Percentiles rank a stretch among this genome's conserved stretches.
Evolutionary conservation across 495 filamentous ascomycete genomes (phyloP).

Genomic region (Penicillium robsamsonii): DNA sequence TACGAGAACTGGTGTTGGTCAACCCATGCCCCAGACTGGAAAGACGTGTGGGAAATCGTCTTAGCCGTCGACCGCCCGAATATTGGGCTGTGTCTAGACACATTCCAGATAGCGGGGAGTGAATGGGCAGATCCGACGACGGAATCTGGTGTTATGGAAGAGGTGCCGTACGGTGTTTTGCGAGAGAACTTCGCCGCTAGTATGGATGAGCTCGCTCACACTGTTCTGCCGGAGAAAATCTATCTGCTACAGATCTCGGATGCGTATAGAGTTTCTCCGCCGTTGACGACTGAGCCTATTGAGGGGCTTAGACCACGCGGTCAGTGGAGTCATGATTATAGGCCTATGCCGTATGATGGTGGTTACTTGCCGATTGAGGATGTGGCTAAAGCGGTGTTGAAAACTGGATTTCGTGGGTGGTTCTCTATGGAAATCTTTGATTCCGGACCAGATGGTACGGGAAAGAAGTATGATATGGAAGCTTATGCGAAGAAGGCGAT

Average conservation of each 20-base stretch:
- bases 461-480: slow-evolving; percentile 57
- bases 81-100: slow-evolving; percentile 76
- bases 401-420: slow-evolving; percentile 69
- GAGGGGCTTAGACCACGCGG: slow-evolving; percentile 56
- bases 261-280: slow-evolving; percentile 60
- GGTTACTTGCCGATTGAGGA: slow-evolving; percentile 70
- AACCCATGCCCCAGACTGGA: slow-evolving; percentile 66
- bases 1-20: slow-evolving; percentile 91
- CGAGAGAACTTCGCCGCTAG: slow-evolving; percentile 49
- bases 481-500: slow-evolving; percentile 60
- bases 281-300: slow-evolving; percentile 47
- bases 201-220: slow-evolving; percentile 51
- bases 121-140: slow-evolving; percentile 79
- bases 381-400: slow-evolving; percentile 63
- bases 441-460: slow-evolving; percentile 56
- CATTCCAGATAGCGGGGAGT: slow-evolving; percentile 72
- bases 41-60: slow-evolving; percentile 65
- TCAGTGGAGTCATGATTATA: slow-evolving; percentile 68
- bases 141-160: slow-evolving; percentile 54
- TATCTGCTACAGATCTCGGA: slow-evolving; percentile 78
- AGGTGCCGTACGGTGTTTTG: slow-evolving; percentile 38
- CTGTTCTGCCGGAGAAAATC: slow-evolving; percentile 68
- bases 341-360: slow-evolving; percentile 68
- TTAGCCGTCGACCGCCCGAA: slow-evolving; percentile 59
- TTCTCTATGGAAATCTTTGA: slow-evolving; percentile 79